These are phyloP conservation scores for Pichia eremophila DNA, from an alignment of 805 yeast species.

Conservation along the genomic window DNA sequence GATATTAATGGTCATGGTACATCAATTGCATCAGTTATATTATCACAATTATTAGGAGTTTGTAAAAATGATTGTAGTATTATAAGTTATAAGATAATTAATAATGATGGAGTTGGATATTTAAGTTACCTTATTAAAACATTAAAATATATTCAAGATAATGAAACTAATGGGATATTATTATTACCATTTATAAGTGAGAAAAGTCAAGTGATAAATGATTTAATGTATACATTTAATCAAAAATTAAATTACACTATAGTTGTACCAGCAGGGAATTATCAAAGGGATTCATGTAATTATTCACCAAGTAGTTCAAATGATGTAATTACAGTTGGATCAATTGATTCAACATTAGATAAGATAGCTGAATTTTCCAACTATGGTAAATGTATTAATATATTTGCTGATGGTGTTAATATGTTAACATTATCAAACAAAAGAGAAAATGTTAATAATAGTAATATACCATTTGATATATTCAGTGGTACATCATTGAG, in stretches of 20 bases:
- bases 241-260: slow-evolving; percentile 34
- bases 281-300: slow-evolving; percentile 33
- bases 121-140: slow-evolving; percentile 28
- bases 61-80: slow-evolving; percentile 34
- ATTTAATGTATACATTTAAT: slow-evolving; percentile 33
- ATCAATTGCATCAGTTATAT: slow-evolving; percentile 46
- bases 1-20: slow-evolving; percentile 47
- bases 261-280: slow-evolving; percentile 44
- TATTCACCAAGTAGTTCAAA: slow-evolving; percentile 38
- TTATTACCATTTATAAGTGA: slow-evolving; percentile 31
- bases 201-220: slow-evolving; percentile 32
- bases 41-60: slow-evolving; percentile 43
- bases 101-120: slow-evolving; percentile 29
- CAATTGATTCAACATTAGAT: slow-evolving; percentile 28
- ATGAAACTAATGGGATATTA: slow-evolving; percentile 22
- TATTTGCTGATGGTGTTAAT: slow-evolving; percentile 41
- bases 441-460: too few species aligned
- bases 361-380: slow-evolving; percentile 31
- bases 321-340: slow-evolving; percentile 33
- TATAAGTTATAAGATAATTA: slow-evolving; percentile 35
- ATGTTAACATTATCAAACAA: slow-evolving; percentile 32
- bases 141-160: slow-evolving; percentile 9
- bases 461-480: slow-evolving; percentile 12
- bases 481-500: slow-evolving; percentile 43
- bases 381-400: slow-evolving; percentile 45